These are phyloP conservation scores for Otatea glauca DNA, from an alignment of 176 grass and related monocot species.

Conservation along the genomic window DNA sequence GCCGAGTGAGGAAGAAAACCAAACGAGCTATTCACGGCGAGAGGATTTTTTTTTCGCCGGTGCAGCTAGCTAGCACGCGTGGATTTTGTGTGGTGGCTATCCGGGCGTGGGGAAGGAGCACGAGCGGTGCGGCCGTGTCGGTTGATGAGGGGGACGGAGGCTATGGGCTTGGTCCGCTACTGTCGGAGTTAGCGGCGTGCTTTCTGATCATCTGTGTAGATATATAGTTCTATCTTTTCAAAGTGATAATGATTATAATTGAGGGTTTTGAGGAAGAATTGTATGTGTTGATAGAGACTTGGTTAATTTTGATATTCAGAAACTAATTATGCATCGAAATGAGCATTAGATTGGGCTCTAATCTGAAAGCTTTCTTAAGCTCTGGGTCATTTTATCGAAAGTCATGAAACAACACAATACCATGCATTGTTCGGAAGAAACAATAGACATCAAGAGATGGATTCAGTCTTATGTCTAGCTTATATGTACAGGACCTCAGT, in stretches of 20 bases:
- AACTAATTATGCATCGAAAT: neutral
- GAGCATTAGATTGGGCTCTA: neutral
- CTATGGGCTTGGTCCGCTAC: conserved; percentile 19
- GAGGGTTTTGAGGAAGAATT: neutral
- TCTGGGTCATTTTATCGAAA: neutral
- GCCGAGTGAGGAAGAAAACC: neutral
- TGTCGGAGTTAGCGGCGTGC: no score
- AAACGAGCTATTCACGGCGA: neutral
- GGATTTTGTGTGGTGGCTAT: neutral
- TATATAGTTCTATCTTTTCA: no score
- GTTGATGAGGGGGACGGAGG: neutral
- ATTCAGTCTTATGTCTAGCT: no score
- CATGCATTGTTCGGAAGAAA: neutral
- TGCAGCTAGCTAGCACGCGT: neutral
- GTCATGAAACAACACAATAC: neutral
- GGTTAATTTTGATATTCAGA: neutral
- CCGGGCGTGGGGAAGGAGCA: neutral
- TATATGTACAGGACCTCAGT: no score
- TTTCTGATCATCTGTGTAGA: no score
- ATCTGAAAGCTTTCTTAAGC: neutral
- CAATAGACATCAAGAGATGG: neutral
- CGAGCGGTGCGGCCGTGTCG: conserved; percentile 39
- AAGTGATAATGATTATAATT: no score
- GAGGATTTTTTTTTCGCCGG: neutral
- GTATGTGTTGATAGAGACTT: no score